Conservation (phyloP, 208 protist species). For the Trypanosoma platydactyli region DNA sequence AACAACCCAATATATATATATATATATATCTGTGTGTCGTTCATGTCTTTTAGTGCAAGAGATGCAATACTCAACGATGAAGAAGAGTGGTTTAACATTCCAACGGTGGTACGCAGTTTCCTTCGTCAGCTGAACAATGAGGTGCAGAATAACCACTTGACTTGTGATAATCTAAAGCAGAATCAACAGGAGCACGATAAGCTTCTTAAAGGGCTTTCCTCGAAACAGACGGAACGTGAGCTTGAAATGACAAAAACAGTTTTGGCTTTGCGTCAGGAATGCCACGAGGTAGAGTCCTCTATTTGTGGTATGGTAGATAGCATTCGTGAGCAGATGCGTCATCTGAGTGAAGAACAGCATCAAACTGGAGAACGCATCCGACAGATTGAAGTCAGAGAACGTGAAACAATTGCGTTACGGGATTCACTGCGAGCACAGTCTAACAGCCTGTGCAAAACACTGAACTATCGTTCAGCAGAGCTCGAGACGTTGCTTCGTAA, state of each 20-base stretch:
- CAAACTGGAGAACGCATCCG: conserved; percentile 44
- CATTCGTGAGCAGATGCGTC: conserved; percentile 23
- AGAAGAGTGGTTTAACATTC: conserved; percentile 84
- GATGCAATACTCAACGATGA: conserved; percentile 42
- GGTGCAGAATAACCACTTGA: conserved; percentile 25
- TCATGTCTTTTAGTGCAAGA: conserved; percentile 26
- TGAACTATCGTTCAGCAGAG: conserved; percentile 6
- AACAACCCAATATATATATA: neutral
- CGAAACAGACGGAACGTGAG: conserved; percentile 19
- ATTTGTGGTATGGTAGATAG: conserved; percentile 7
- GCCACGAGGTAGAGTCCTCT: conserved; percentile 3
- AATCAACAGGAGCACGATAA: conserved; percentile 17
- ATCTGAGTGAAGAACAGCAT: conserved; percentile 45
- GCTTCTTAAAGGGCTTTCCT: conserved; percentile 14
- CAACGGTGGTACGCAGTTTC: conserved; percentile 52
- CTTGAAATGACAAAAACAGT: conserved; percentile 18
- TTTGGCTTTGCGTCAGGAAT: conserved; percentile 12
- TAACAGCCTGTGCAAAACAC: conserved; percentile 14
- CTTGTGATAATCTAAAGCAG: conserved; percentile 8
- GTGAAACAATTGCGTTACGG: conserved; percentile 2
- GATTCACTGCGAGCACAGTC: neutral
- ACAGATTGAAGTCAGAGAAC: conserved; percentile 16
- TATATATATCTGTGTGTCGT: neutral
- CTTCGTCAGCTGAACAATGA: conserved; percentile 63
- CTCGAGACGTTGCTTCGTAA: conserved; percentile 3